Evolutionary conservation across 1,284 basidiomycete species (phyloP), one percentile per base, ranked within the genome.

Genomic region (Heterobasidion irregulare): DNA sequence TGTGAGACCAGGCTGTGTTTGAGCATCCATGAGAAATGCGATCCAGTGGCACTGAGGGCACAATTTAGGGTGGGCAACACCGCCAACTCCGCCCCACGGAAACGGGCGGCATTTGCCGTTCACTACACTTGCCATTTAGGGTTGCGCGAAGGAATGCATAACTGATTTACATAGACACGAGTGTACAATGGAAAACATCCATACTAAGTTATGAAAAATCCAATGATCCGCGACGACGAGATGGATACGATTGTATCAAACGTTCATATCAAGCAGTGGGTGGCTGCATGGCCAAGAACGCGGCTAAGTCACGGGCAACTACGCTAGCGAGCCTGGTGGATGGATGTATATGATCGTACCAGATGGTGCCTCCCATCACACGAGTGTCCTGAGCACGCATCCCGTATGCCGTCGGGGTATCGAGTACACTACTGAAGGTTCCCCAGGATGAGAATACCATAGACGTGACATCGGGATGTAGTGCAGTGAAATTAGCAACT

Each of bases 281-380:
- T 6, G 26, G 26, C 6, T 26, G 26, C 26, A 26, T 41, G n/a
- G 38, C 38, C 38, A 78, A 61, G 59, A 79, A 77, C 6, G 64
- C 65, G 5, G 71, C 66, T 41, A 79, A 35, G 44, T 70, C 70
- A 32, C 65, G 57, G 10, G 77, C 76, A 19, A 79, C 59, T 47
- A 72, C 56, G 46, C 70, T 68, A 54, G 79, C 76, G 34, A 80
- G 69, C 56, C 63, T 66, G 58, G 71, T 75, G 0, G 74, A 77
- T 2, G 76, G 76, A 62, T 80, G 79, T 34, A 80, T 58, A 16
- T 66, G 62, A 59, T 80, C 78, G 18, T 68, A 58, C 79, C 79
- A 82, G n/a, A 81, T 70, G 0, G 59, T 59, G 34, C 73, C 72
- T 1, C 66, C 68, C 9, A 53, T 45, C 53, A 63, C 65, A 2